Conservation (phyloP, 202 grass and related monocot genomes). For the Digitaria exilis region DNA sequence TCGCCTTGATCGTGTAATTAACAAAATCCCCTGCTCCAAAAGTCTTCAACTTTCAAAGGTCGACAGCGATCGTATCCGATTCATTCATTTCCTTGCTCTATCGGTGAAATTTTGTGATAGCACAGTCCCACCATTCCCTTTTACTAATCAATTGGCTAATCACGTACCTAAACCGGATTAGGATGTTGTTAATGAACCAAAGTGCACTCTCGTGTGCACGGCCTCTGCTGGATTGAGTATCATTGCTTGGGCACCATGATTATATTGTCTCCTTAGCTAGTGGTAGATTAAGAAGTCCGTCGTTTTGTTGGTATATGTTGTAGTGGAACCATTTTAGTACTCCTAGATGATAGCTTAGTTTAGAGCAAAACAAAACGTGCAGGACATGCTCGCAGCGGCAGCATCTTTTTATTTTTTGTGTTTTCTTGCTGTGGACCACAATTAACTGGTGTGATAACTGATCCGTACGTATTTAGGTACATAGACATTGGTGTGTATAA, state of each 20-base stretch:
- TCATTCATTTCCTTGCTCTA: neutral
- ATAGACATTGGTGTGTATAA: neutral
- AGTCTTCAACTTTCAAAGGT: neutral
- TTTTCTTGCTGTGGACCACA: neutral
- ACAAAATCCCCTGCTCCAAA: neutral
- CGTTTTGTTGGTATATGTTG: neutral
- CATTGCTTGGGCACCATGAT: neutral
- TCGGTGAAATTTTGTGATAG: neutral
- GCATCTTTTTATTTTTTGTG: no score
- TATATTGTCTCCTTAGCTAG: neutral
- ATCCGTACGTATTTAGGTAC: slow-evolving; percentile 28
- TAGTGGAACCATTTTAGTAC: neutral
- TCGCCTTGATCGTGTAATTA: neutral
- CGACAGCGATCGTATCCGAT: neutral
- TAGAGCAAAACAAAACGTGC: neutral
- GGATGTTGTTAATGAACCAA: neutral
- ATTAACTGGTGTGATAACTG: neutral
- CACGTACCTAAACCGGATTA: slow-evolving; percentile 27
- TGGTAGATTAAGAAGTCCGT: neutral
- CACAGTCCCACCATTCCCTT: neutral
- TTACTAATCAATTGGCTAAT: slow-evolving; percentile 25
- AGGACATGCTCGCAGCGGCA: neutral
- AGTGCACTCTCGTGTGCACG: neutral
- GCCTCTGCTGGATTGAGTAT: neutral
- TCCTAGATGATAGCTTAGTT: neutral